These are phyloP conservation scores for Candida gorgasii DNA, from an alignment of 805 yeast species.

Conservation along the genomic window DNA sequence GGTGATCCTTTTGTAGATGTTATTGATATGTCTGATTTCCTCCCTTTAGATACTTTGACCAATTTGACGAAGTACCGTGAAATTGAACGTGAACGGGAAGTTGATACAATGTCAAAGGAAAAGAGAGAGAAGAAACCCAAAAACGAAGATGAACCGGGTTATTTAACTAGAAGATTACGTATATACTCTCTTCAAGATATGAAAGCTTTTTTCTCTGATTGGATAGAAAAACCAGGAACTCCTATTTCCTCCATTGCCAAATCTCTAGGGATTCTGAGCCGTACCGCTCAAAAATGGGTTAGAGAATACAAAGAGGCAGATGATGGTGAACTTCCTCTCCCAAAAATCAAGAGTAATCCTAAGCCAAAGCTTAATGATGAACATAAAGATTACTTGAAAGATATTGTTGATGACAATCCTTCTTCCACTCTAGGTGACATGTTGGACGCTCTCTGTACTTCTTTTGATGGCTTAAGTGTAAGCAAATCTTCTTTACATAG, in stretches of 20 bases:
- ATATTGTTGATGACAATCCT: slow-evolving; percentile 1
- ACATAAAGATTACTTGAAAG: slow-evolving; percentile 5
- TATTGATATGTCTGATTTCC: slow-evolving; percentile 9
- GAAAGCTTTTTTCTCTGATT: slow-evolving; percentile 7
- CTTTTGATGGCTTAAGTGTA: slow-evolving; percentile 8
- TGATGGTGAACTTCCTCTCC: slow-evolving; percentile 10
- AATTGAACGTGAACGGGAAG: slow-evolving; percentile 11
- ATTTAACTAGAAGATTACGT: slow-evolving; percentile 8
- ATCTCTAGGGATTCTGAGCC: slow-evolving; percentile 8
- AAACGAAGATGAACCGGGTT: slow-evolving; percentile 7
- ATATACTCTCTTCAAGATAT: slow-evolving; percentile 9
- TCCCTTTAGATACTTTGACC: slow-evolving; percentile 9
- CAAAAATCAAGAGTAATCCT: slow-evolving; percentile 8
- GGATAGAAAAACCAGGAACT: slow-evolving; percentile 10
- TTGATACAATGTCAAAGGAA: slow-evolving; percentile 4
- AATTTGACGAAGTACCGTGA: slow-evolving; percentile 10
- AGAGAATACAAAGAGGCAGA: slow-evolving; percentile 10
- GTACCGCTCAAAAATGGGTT: slow-evolving; percentile 12
- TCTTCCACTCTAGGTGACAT: slow-evolving; percentile 9
- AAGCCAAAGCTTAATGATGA: slow-evolving; percentile 8
- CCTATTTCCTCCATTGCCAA: slow-evolving; percentile 8
- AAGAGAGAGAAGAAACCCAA: slow-evolving; percentile 4
- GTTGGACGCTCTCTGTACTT: slow-evolving; percentile 1
- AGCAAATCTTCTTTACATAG: slow-evolving; percentile 10
- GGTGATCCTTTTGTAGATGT: slow-evolving; percentile 11